These are phyloP conservation scores for Penicillium janthinellum DNA, from an alignment of 2,329 filamentous ascomycete species.

Conservation along the genomic window DNA sequence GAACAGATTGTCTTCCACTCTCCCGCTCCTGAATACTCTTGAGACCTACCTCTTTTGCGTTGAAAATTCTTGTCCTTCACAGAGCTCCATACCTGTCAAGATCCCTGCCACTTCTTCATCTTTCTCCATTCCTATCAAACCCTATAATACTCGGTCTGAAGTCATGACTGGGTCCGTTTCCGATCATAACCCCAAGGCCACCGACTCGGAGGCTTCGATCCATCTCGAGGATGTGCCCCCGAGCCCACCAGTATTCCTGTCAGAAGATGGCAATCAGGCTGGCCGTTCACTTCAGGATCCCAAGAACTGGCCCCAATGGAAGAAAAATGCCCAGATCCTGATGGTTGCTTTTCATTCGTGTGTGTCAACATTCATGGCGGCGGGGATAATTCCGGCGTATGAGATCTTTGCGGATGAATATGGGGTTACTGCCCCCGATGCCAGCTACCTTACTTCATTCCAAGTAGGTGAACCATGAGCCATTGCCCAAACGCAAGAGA, in stretches of 20 bases:
- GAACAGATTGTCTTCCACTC: not conserved
- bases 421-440: slow-evolving; percentile 47
- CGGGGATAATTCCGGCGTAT: slow-evolving; percentile 55
- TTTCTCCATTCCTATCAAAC: no score
- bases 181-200: not conserved
- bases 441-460: slow-evolving; percentile 56
- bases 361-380: slow-evolving; percentile 58
- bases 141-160: not conserved
- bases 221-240: slow-evolving; percentile 19
- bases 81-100: not conserved
- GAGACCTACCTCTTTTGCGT: not conserved
- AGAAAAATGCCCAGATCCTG: slow-evolving; percentile 52
- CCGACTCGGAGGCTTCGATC: not conserved
- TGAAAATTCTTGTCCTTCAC: not conserved
- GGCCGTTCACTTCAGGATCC: slow-evolving; percentile 20
- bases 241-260: not conserved
- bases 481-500: not conserved
- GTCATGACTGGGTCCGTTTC: not conserved
- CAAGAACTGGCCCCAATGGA: slow-evolving; percentile 28
- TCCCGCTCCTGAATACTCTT: not conserved
- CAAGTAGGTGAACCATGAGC: slow-evolving; percentile 30
- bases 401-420: slow-evolving; percentile 55
- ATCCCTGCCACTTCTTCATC: not conserved
- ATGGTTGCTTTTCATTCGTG: slow-evolving; percentile 59
- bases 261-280: not conserved